phyloP scores from a whole-genome alignment of 768 basidiomycete species.

The Russula sp. region DNA sequence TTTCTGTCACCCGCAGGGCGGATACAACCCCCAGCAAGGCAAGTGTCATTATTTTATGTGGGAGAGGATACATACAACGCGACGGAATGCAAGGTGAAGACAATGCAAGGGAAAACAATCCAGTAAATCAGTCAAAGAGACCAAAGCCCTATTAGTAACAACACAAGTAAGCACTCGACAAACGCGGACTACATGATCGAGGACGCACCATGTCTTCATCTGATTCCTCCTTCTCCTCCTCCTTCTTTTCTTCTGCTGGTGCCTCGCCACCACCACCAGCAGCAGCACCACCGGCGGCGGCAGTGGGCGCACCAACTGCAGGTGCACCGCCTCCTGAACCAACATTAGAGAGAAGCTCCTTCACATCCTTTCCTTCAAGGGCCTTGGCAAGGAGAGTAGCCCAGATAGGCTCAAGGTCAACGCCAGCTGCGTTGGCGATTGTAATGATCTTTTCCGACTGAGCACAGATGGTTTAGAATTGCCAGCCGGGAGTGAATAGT shows the following conservation, averaged over 20 bases:
- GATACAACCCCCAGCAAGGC: not conserved
- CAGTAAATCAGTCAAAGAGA: slow-evolving; percentile 73
- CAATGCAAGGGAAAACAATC: slow-evolving; percentile 2
- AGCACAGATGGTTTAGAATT: slow-evolving; percentile 2
- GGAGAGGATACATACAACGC: slow-evolving; percentile 9
- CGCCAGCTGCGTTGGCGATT: slow-evolving; percentile 73
- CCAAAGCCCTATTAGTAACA: slow-evolving; percentile 72
- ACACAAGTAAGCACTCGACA: slow-evolving; percentile 1
- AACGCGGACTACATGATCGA: not conserved
- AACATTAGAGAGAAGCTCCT: slow-evolving; percentile 91
- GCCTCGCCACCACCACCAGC: slow-evolving; percentile 64
- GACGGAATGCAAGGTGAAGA: not conserved
- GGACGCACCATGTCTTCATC: slow-evolving; percentile 81
- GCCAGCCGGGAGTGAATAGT: not conserved
- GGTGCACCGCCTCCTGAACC: slow-evolving; percentile 88
- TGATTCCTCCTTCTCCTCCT: slow-evolving; percentile 84
- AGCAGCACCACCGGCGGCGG: slow-evolving; percentile 48
- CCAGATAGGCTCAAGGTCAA: slow-evolving; percentile 97
- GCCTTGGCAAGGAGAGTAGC: slow-evolving; percentile 95
- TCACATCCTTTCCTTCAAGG: slow-evolving; percentile 96
- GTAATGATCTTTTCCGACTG: slow-evolving; percentile 90
- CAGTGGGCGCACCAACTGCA: slow-evolving; percentile 49
- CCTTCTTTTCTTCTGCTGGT: slow-evolving; percentile 72
- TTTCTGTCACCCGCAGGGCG: not conserved
- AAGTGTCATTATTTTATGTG: slow-evolving; percentile 4